phyloP scores from a whole-genome alignment of 768 basidiomycete species.

The Pleurotus cornucopiae region DNA sequence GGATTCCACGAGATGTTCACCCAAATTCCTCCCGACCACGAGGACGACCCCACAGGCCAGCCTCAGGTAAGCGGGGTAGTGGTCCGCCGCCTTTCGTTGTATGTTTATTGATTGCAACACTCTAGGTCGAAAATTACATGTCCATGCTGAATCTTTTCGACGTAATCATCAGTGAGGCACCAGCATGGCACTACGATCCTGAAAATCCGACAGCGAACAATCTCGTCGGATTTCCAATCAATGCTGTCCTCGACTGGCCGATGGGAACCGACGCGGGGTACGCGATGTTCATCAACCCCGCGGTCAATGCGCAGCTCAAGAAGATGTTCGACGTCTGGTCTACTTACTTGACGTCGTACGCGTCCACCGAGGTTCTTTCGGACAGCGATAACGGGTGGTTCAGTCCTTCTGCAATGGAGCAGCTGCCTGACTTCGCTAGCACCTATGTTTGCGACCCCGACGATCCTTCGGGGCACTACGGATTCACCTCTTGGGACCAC shows the following conservation, averaged over 20 bases:
- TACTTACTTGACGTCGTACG: slow-evolving; percentile 37
- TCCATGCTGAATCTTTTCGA: slow-evolving; percentile 38
- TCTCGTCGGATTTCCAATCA: slow-evolving; percentile 41
- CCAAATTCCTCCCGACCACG: slow-evolving; percentile 11
- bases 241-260: slow-evolving; percentile 36
- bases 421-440: slow-evolving; percentile 25
- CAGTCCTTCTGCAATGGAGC: slow-evolving; percentile 11
- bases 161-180: slow-evolving; percentile 36
- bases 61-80: slow-evolving; percentile 10
- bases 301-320: slow-evolving; percentile 43
- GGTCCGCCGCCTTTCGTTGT: not conserved
- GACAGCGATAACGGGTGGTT: slow-evolving; percentile 45
- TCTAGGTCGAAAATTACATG: slow-evolving; percentile 35
- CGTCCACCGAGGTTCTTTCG: slow-evolving; percentile 38
- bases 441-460: slow-evolving; percentile 37
- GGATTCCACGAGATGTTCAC: slow-evolving; percentile 30
- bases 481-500: slow-evolving; percentile 48
- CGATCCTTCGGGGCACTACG: slow-evolving; percentile 28
- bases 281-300: slow-evolving; percentile 31
- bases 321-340: slow-evolving; percentile 49
- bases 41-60: slow-evolving; percentile 12
- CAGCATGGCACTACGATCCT: slow-evolving; percentile 21
- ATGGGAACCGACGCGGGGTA: slow-evolving; percentile 31
- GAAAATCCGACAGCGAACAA: slow-evolving; percentile 22
- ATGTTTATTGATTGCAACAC: not conserved